Evolutionary conservation across 495 filamentous ascomycete species (phyloP).

Genomic region (Margaritispora aquatica): DNA sequence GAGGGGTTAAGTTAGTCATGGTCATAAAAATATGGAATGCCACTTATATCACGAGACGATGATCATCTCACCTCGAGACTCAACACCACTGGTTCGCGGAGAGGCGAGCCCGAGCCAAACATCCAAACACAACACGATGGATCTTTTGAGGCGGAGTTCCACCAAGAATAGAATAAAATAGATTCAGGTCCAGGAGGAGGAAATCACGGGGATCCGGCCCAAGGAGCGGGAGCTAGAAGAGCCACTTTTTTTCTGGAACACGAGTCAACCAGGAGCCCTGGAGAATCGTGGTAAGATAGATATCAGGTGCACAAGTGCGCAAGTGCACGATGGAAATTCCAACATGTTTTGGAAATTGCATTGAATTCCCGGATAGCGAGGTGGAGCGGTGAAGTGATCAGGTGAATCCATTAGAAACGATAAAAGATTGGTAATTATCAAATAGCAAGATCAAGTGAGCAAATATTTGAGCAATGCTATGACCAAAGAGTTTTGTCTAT

Average conservation of each 20-base stretch:
- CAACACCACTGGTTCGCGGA: not conserved
- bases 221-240: too few species aligned
- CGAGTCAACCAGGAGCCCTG: not conserved
- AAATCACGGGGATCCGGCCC: too few species aligned
- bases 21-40: not conserved
- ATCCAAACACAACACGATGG: too few species aligned
- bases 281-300: not conserved
- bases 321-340: too few species aligned
- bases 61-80: not conserved
- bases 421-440: not conserved
- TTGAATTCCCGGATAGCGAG: not conserved
- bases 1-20: slow-evolving; percentile 18
- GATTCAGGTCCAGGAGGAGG: not conserved
- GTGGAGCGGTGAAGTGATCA: not conserved
- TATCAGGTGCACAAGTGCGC: not conserved
- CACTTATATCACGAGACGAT: slow-evolving; percentile 1
- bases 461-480: too few species aligned
- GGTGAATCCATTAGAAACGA: not conserved
- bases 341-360: not conserved
- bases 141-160: not conserved
- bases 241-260: too few species aligned
- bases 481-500: too few species aligned
- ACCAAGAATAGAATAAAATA: not conserved
- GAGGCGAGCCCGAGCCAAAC: too few species aligned
- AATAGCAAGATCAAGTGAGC: too few species aligned